A percentile compares a stretch with the other conserved stretches of the same genome.
Conservation (phyloP, 2,329 filamentous ascomycete genomes). For the Metarhizium album region DNA sequence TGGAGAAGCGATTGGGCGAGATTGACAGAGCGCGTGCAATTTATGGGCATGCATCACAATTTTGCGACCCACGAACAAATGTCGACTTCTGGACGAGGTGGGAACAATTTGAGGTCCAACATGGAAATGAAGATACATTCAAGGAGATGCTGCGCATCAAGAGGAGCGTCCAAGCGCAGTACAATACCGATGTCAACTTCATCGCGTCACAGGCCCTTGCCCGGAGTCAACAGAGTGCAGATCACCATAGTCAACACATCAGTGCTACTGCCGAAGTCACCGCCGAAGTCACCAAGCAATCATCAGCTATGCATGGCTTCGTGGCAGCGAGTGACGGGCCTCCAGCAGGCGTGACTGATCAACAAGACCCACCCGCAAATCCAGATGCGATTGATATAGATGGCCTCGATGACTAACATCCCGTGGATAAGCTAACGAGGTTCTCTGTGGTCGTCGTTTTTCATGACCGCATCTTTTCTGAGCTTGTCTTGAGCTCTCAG, state of each 20-base stretch:
- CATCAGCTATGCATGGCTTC: conserved; percentile 81
- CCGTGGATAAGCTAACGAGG: neutral
- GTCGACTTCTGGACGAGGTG: conserved; percentile 91
- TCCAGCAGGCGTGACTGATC: conserved; percentile 34
- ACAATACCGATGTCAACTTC: conserved; percentile 98
- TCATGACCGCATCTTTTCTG: neutral
- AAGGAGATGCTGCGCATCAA: conserved; percentile 99
- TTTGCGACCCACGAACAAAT: conserved; percentile 88
- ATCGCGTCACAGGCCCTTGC: conserved; percentile 93
- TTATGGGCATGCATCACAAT: conserved; percentile 92
- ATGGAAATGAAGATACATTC: conserved; percentile 98
- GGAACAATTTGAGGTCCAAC: conserved; percentile 94
- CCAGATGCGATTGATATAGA: conserved; percentile 81
- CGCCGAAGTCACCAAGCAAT: conserved; percentile 78
- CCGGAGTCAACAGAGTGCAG: conserved; percentile 57
- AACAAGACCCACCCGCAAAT: conserved; percentile 45
- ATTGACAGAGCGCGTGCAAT: conserved; percentile 93
- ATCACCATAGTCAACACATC: conserved; percentile 35
- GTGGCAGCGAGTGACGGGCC: conserved; percentile 74
- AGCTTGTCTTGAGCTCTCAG: neutral
- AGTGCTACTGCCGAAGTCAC: conserved; percentile 90
- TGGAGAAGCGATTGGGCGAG: conserved; percentile 84
- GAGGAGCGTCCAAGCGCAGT: conserved; percentile 91
- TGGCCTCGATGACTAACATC: conserved; percentile 50
- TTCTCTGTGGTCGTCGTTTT: neutral